phyloP scores from a whole-genome alignment of 441 rosid species.

The Aleurites moluccanus region DNA sequence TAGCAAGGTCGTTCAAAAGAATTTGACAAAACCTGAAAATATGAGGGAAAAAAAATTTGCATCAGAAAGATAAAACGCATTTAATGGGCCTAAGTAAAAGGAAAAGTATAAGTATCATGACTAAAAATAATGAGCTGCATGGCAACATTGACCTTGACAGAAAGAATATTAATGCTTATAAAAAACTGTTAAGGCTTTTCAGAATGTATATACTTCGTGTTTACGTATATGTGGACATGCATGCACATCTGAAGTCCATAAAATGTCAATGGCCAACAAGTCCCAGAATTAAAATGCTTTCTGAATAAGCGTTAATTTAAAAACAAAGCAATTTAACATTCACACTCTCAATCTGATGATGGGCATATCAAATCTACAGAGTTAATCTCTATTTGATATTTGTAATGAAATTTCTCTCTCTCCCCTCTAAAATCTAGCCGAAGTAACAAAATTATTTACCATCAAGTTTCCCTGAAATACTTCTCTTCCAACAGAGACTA shows the following conservation, averaged over 20 bases:
- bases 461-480: not conserved
- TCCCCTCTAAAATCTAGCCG: not conserved
- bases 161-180: not conserved
- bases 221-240: not conserved
- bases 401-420: constrained; percentile 4
- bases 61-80: constrained; percentile 14
- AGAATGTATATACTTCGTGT: not conserved
- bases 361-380: not conserved
- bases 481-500: not conserved
- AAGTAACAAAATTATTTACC: not conserved
- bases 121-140: not conserved
- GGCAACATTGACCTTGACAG: not conserved
- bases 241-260: not conserved
- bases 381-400: not conserved
- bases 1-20: constrained; percentile 54
- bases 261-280: not conserved
- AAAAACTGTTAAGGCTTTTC: not conserved
- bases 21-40: constrained; percentile 31
- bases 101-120: not conserved
- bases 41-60: constrained; percentile 12
- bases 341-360: not conserved
- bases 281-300: not conserved
- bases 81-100: not conserved
- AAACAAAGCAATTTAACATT: not conserved
- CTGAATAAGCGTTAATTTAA: not conserved